Evolutionary conservation across 148 eudicot genomes (phyloP), one percentile per base, ranked within the genome.

Genomic region (Fagopyrum tataricum): DNA sequence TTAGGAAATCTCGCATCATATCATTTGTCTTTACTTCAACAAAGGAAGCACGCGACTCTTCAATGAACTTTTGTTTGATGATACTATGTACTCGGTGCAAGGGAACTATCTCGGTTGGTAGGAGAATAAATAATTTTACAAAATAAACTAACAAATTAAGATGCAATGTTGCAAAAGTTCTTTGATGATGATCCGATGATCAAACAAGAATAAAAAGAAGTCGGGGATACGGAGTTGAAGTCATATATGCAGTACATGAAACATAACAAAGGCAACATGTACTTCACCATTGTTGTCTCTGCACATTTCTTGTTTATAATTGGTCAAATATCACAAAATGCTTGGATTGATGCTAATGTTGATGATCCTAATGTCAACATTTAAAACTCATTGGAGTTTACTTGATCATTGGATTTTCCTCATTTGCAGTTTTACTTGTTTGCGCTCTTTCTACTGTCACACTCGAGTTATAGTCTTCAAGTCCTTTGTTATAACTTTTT

Each of bases 321-420:
- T 39, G 79, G 90, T 70, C 97, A 89, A 81, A 81, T 91, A 78
- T 72, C 79, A 43, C 97, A 94, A 71, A 94, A 89, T 79, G 79
- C 87, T 9, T 94, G 97, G 97, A 88, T 94, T 91, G 98, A 97
- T 74, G 86, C 96, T 48, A 83, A 88, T 67, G 93, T 94, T 66
- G 97, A 89, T 40, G 81, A 88, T 74, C 93, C 87, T 43, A 39
- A 80, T 20, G 83, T 90, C 24, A 83, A 84, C 83, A 81, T 81
- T 77, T 82, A 79, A 82, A 82, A 70, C 67, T 94, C 80, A 94
- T 94, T 48, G 55, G 72, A 14, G 96, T 94, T 56, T 94, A 94
- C 79, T 82, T 91, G 76, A 67, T 86, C 49, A 79, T 91, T 43
- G 98, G 98, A 43, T 52, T 82, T 42, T 13, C 71, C 44, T 81